These are phyloP conservation scores for Ephemerocybe angulata DNA, from an alignment of 768 basidiomycete species.

Conservation along the genomic window DNA sequence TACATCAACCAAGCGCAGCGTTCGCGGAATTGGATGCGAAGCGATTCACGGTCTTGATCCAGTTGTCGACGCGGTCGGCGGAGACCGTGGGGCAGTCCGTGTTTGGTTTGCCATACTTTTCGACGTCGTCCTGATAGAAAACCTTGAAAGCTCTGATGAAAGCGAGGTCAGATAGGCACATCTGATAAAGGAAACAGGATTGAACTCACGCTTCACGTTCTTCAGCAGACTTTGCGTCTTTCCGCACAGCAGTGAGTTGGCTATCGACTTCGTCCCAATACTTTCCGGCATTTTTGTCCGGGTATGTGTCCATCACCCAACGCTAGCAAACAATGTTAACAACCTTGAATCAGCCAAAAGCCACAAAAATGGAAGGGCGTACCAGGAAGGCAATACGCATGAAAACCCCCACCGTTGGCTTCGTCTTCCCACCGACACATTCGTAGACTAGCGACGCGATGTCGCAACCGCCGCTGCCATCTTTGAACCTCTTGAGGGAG, in stretches of 20 bases:
- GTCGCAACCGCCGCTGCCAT: background rate
- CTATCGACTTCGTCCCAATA: background rate
- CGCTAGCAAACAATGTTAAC: background rate
- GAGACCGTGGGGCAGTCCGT: background rate
- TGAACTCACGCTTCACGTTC: background rate
- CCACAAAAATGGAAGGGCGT: too few relatives aligned
- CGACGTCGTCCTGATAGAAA: background rate
- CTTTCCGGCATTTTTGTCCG: background rate
- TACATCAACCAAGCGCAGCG: background rate
- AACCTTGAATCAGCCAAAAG: background rate
- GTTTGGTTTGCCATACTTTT: background rate
- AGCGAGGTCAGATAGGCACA: too few relatives aligned
- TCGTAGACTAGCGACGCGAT: background rate
- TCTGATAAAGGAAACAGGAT: background rate
- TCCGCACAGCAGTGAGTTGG: background rate
- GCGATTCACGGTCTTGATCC: background rate
- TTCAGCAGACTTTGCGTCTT: background rate
- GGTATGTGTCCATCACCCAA: background rate
- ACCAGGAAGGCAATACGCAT: background rate
- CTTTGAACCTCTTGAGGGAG: background rate
- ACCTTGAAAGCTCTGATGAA: background rate
- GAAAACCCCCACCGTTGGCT: background rate
- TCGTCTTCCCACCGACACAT: background rate
- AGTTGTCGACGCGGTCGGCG: background rate
- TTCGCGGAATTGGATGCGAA: background rate